phyloP scores from a whole-genome alignment of 768 basidiomycete genomes.

The Termitomyces sp. region DNA sequence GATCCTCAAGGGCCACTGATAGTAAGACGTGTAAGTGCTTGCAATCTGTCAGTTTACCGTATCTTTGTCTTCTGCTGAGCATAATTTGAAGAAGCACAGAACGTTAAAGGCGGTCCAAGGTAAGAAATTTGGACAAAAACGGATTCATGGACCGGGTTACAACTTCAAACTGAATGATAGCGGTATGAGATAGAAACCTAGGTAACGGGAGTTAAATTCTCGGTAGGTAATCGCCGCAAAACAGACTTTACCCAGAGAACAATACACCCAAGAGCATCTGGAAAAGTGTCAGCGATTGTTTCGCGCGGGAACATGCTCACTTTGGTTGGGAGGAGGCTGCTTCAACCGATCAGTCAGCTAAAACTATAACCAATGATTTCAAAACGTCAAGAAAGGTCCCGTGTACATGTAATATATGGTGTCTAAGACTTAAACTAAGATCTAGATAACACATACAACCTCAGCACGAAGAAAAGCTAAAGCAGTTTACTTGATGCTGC shows the following conservation, averaged over 20 bases:
- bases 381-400: not conserved
- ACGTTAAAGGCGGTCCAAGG: not conserved
- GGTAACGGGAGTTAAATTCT: not conserved
- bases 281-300: not conserved
- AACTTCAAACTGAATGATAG: not conserved
- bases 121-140: not conserved
- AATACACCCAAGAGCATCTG: no score
- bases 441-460: not conserved
- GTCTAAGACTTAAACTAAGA: constrained; percentile 1
- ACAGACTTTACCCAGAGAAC: not conserved
- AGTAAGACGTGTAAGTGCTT: no score
- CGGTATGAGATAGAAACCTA: no score
- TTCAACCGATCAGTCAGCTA: not conserved
- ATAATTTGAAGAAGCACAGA: no score
- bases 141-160: not conserved
- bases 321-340: not conserved
- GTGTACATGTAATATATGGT: constrained; percentile 1
- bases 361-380: not conserved
- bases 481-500: constrained; percentile 90
- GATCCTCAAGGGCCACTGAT: no score
- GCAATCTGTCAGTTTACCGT: no score
- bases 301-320: not conserved
- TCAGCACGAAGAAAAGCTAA: constrained; percentile 24
- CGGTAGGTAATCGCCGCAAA: not conserved
- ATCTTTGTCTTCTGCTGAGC: no score